These are phyloP conservation scores for Metarhizium anisopliae DNA, from an alignment of 2,329 filamentous ascomycete genomes.

Conservation along the genomic window DNA sequence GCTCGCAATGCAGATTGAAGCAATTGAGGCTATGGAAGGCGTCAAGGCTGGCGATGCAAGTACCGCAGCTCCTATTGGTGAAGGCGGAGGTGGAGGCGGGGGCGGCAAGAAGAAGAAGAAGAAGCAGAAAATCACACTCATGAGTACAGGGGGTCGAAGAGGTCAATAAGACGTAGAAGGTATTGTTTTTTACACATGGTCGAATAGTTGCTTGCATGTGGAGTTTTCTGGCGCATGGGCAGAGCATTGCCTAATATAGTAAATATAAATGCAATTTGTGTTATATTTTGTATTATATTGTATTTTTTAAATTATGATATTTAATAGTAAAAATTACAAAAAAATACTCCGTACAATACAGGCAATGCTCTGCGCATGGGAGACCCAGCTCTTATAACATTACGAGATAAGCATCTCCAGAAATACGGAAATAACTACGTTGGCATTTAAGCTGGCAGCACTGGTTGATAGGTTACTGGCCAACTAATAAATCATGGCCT, in stretches of 20 bases:
- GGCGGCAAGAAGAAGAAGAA: slow-evolving; percentile 54
- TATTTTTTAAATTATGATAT: too few relatives aligned
- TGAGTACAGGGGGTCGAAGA: slow-evolving; percentile 55
- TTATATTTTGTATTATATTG: too few relatives aligned
- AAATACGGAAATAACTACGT: neutral
- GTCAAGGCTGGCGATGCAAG: slow-evolving; percentile 9
- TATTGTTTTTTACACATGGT: neutral
- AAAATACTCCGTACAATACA: too few relatives aligned
- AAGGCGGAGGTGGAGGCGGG: slow-evolving; percentile 20
- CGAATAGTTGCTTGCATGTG: neutral
- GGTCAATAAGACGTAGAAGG: slow-evolving; percentile 22
- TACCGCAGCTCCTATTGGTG: slow-evolving; percentile 7
- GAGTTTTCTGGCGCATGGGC: neutral
- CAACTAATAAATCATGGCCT: neutral
- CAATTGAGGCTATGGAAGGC: slow-evolving; percentile 33
- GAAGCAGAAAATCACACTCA: slow-evolving; percentile 63
- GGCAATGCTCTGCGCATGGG: neutral
- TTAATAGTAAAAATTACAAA: too few relatives aligned
- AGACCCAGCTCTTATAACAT: neutral
- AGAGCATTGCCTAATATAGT: too few relatives aligned
- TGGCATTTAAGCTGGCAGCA: neutral
- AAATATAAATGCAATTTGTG: too few relatives aligned
- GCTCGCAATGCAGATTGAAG: slow-evolving; percentile 49
- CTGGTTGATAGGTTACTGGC: neutral
- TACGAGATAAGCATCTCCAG: neutral